Conservation (phyloP, 257 asterid species). For the Voacanga thouarsii region DNA sequence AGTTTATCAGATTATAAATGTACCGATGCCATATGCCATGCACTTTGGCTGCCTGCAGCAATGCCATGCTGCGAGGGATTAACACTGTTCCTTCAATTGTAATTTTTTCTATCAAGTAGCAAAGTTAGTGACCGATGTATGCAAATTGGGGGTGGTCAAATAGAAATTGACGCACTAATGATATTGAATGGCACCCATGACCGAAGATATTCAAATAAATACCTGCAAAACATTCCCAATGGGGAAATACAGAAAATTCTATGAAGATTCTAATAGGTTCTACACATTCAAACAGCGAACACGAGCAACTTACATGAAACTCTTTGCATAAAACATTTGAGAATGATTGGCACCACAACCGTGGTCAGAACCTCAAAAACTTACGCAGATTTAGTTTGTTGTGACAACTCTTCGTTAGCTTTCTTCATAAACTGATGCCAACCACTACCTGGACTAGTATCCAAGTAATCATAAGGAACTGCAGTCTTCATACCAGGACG, state of each 20-base stretch:
- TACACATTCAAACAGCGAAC: not conserved
- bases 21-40: not conserved
- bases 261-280: not conserved
- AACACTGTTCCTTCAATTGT: no score
- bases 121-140: not conserved
- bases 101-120: not conserved
- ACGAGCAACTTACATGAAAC: not conserved
- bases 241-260: no score
- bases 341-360: not conserved
- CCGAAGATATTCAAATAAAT: not conserved
- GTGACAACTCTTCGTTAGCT: slow-evolving; percentile 51
- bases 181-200: not conserved
- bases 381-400: slow-evolving; percentile 41
- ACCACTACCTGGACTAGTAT: slow-evolving; percentile 80
- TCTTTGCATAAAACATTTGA: not conserved
- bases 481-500: slow-evolving; percentile 88
- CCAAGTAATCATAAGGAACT: slow-evolving; percentile 82
- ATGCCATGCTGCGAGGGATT: no score
- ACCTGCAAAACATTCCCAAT: not conserved
- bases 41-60: no score
- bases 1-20: not conserved
- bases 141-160: not conserved
- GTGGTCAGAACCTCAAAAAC: slow-evolving; percentile 34
- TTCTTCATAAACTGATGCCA: slow-evolving; percentile 77
- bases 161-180: not conserved